Base-by-base conservation (phyloP, 169 alveolate species). In the Plasmodium inui region DNA sequence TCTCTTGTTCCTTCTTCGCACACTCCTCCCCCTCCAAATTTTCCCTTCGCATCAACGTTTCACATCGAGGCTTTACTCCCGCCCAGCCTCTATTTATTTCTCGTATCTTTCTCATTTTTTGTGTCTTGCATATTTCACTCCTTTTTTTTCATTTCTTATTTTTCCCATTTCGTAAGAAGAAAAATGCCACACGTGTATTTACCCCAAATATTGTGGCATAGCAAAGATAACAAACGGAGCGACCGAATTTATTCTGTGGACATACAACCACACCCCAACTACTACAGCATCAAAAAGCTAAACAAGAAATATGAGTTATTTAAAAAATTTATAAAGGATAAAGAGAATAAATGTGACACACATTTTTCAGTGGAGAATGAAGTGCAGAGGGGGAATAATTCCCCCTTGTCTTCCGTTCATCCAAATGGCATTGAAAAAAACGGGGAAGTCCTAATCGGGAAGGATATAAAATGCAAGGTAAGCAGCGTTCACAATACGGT, bases 121-220 rank as follows among this genome's bases (percentile, higher is more conserved):
- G 10, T 9, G 14, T 32, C 17, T 30, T 74, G n/a, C 44, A 74
- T 74, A 32, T 74, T 74, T 19, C 22, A 8, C 44, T 73, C 55
- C 39, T 73, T 72, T 50, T 50, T 50, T 50, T 50, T 50, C 61
- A 50, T 50, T 50, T 50, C 26, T 3, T 17, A 50, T 50, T 50
- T 14, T 73, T 44, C 57, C 78, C 26, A 30, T 73, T 84, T 84
- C 41, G 74, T 39, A 50, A 88, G 7, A 86, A 76, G 34, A 61
- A 93, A 92, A 78, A 97, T 97, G 98, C 98, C 98, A 55, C 95
- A 95, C 30, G 98, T 97, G 55, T 96, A 89, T 67, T 95, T 97
- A 50, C 99, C 98, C 44, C 99, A 97, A 86, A 97, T 97, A 30
- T 88, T 97, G 67, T 97, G 99, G 99, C 99, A 97, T 90, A 96